Evolutionary conservation across 768 basidiomycete species (phyloP).

Genomic region (Neoboletus magnificus): DNA sequence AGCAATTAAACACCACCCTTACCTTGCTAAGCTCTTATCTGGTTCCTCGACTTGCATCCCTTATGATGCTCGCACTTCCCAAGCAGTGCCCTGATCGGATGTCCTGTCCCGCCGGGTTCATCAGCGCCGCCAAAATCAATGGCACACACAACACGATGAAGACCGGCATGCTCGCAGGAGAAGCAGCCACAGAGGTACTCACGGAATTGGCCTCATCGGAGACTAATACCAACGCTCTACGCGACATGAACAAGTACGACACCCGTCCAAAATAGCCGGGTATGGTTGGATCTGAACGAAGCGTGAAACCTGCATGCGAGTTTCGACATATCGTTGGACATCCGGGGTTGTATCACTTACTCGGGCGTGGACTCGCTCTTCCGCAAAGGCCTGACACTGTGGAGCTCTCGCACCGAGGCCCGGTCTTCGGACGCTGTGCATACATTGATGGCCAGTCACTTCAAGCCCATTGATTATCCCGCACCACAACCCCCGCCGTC

Average conservation of each 20-base stretch:
- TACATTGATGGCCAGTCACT: constrained; percentile 64
- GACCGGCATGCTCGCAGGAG: constrained; percentile 95
- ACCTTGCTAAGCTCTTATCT: constrained; percentile 77
- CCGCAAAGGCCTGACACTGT: constrained; percentile 81
- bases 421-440: constrained; percentile 58
- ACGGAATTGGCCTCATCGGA: constrained; percentile 19
- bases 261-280: constrained; percentile 71
- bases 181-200: constrained; percentile 72
- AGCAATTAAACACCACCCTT: constrained; percentile 98
- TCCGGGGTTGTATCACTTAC: constrained; percentile 86
- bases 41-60: constrained; percentile 73
- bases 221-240: constrained; percentile 13
- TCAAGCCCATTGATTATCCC: constrained; percentile 81
- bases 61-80: constrained; percentile 93
- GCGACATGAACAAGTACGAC: constrained; percentile 76
- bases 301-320: constrained; percentile 90
- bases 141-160: constrained; percentile 99
- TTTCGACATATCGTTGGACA: constrained; percentile 75
- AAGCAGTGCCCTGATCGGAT: constrained; percentile 92
- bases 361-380: constrained; percentile 86
- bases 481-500: constrained; percentile 84
- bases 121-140: constrained; percentile 97
- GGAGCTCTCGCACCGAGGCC: constrained; percentile 79
- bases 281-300: constrained; percentile 81
- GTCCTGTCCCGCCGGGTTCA: constrained; percentile 95